Percentiles rank a stretch among this genome's conserved stretches.
These are phyloP conservation scores for Typha latifolia DNA, from an alignment of 176 grass and related monocot genomes.

Conservation along the genomic window DNA sequence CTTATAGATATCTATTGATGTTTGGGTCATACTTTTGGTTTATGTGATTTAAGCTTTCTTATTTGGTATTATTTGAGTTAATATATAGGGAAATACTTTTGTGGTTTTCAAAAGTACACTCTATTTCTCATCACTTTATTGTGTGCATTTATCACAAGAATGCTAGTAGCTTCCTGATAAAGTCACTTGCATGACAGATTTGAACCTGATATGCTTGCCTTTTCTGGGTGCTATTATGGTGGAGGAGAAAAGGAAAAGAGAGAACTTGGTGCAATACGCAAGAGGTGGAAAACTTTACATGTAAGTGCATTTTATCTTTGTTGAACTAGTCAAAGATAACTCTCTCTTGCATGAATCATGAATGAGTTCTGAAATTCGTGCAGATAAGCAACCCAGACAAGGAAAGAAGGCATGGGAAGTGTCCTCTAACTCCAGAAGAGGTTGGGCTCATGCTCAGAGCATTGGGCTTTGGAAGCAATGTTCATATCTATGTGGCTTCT, in stretches of 20 bases:
- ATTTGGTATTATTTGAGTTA: no score
- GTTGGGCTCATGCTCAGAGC: conserved; percentile 69
- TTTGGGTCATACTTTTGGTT: no score
- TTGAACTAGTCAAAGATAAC: not conserved
- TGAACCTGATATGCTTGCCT: conserved; percentile 84
- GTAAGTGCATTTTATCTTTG: conserved; percentile 27
- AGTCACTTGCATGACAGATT: conserved; percentile 44
- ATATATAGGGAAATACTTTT: no score
- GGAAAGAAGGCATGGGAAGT: conserved; percentile 65
- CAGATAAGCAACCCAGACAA: conserved; percentile 67
- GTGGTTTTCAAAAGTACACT: no score
- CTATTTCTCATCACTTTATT: no score
- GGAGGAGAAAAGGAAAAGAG: conserved; percentile 64
- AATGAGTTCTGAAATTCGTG: conserved; percentile 10
- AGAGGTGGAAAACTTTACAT: conserved; percentile 73
- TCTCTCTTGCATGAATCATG: not conserved
- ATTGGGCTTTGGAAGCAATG: conserved; percentile 43
- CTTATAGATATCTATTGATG: no score
- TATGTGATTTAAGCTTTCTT: no score
- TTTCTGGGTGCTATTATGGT: conserved; percentile 76
- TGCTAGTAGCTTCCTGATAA: not conserved
- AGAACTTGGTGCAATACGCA: conserved; percentile 58
- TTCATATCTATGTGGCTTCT: conserved; percentile 71
- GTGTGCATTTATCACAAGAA: no score
- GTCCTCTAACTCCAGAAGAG: conserved; percentile 76